These are phyloP conservation scores for Botrytis cinerea DNA, from an alignment of 2,329 filamentous ascomycete species.

Conservation along the genomic window DNA sequence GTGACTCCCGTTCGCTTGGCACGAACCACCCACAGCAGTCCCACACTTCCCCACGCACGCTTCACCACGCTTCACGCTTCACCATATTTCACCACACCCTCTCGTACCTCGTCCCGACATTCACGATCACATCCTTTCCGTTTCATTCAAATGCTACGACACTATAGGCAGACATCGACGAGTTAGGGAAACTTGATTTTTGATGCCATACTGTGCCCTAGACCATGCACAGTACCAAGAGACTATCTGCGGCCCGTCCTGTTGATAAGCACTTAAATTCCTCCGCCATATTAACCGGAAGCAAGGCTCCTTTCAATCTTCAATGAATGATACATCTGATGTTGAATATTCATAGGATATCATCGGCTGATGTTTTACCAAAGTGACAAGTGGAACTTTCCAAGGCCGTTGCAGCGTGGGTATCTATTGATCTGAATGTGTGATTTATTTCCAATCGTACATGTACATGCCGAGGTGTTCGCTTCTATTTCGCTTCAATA, in stretches of 20 bases:
- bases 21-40: constrained; percentile 3
- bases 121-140: background rate
- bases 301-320: background rate
- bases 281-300: background rate
- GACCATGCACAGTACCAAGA: background rate
- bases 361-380: background rate
- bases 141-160: background rate
- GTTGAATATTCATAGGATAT: background rate
- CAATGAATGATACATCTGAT: background rate
- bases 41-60: background rate
- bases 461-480: no score
- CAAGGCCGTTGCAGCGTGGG: background rate
- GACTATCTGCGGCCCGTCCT: background rate
- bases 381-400: background rate
- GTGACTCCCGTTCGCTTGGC: background rate
- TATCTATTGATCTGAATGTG: background rate
- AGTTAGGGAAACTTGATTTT: background rate
- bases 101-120: background rate
- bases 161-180: background rate
- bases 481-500: background rate
- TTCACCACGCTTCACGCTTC: background rate
- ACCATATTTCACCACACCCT: background rate
- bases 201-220: background rate
- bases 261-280: background rate
- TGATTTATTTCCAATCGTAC: background rate